Conservation (phyloP, 164 flowering plant genomes). For the Vitis labrusca region DNA sequence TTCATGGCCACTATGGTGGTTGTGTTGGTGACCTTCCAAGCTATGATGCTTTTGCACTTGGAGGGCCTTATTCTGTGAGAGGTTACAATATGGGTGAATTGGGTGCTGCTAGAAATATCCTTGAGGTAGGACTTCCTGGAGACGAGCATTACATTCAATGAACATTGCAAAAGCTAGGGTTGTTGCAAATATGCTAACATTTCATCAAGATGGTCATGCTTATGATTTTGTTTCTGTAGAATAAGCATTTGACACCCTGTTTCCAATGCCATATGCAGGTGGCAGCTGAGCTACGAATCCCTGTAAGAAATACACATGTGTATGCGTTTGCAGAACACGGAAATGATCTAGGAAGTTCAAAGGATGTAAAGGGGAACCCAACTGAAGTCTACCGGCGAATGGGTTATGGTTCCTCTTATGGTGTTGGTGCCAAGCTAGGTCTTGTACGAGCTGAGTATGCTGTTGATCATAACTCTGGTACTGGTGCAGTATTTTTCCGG, state of each 20-base stretch:
- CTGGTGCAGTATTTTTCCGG: conserved; percentile 90
- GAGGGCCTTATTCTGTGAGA: conserved; percentile 96
- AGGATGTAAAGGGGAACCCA: conserved; percentile 96
- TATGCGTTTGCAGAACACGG: conserved; percentile 98
- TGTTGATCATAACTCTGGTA: conserved; percentile 92
- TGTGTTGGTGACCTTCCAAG: conserved; percentile 99
- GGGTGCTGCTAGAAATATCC: conserved; percentile 93
- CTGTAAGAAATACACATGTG: conserved; percentile 78
- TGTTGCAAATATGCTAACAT: no score
- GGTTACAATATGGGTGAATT: conserved; percentile 99
- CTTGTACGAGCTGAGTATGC: conserved; percentile 96
- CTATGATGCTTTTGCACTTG: conserved; percentile 97
- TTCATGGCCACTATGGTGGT: conserved; percentile 97
- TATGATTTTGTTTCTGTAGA: not conserved
- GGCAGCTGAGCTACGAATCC: conserved; percentile 87
- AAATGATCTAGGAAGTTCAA: conserved; percentile 95
- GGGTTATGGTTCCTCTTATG: conserved; percentile 96
- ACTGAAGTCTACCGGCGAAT: conserved; percentile 88
- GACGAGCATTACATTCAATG: not conserved
- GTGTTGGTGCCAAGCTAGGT: conserved; percentile 85
- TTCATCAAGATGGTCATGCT: no score
- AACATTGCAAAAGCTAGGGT: not conserved
- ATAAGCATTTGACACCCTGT: not conserved
- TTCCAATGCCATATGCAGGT: conserved; percentile 40
- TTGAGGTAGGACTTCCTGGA: conserved; percentile 61